A percentile compares a stretch with the other conserved stretches of the same genome.
These are phyloP conservation scores for Parasitella parasitica DNA, from an alignment of 371 early-diverging fungal genomes.

Conservation along the genomic window DNA sequence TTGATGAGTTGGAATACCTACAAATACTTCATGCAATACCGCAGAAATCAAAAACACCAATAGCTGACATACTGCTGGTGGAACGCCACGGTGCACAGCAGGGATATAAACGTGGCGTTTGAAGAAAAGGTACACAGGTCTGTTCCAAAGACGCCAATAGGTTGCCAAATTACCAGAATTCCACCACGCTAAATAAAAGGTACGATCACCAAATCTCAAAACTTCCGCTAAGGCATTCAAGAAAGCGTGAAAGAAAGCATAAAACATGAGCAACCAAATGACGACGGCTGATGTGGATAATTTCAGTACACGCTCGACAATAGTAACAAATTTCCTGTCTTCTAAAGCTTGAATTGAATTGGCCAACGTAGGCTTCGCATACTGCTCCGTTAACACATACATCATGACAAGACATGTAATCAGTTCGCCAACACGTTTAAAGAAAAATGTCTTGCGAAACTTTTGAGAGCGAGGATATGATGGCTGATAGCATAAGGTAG, in stretches of 20 bases:
- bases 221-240: slow-evolving; percentile 85
- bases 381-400: slow-evolving; percentile 83
- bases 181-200: slow-evolving; percentile 93
- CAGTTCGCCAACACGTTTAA: slow-evolving; percentile 78
- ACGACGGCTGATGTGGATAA: slow-evolving; percentile 77
- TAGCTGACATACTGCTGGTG: slow-evolving; percentile 55
- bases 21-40: slow-evolving; percentile 80
- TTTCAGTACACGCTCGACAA: slow-evolving; percentile 85
- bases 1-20: slow-evolving; percentile 84
- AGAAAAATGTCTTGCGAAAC: slow-evolving; percentile 73
- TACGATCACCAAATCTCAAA: slow-evolving; percentile 86
- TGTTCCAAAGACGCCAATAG: slow-evolving; percentile 93
- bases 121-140: slow-evolving; percentile 83
- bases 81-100: slow-evolving; percentile 48
- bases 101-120: slow-evolving; percentile 87
- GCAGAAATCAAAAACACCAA: slow-evolving; percentile 83
- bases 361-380: slow-evolving; percentile 81
- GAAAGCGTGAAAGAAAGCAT: slow-evolving; percentile 82
- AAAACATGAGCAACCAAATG: slow-evolving; percentile 91
- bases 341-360: slow-evolving; percentile 80
- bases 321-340: slow-evolving; percentile 58
- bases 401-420: slow-evolving; percentile 67
- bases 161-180: slow-evolving; percentile 79
- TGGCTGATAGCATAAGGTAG: slow-evolving; percentile 90
- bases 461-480: slow-evolving; percentile 74